phyloP scores from a whole-genome alignment of 1,284 basidiomycete species.

The Tilletiopsis washingtonensis region DNA sequence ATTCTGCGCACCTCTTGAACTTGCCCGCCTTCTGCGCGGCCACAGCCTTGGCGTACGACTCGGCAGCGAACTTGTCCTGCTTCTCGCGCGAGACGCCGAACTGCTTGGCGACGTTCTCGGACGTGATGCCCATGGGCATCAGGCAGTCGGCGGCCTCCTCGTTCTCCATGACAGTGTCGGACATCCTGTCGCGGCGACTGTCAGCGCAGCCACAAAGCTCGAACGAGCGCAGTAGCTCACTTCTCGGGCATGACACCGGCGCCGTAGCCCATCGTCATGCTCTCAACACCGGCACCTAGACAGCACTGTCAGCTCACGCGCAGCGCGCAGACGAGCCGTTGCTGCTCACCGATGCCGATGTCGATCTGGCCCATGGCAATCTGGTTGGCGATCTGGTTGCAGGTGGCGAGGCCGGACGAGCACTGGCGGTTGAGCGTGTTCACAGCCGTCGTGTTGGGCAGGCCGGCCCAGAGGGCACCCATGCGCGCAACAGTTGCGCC shows the following conservation, averaged over 20 bases:
- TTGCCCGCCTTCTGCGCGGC: conserved; percentile 78
- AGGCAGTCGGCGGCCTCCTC: conserved; percentile 83
- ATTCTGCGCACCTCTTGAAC: conserved; percentile 57
- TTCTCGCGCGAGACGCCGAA: conserved; percentile 64
- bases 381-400: conserved; percentile 83
- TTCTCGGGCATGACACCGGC: conserved; percentile 63
- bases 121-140: conserved; percentile 93
- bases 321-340: conserved; percentile 9
- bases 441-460: conserved; percentile 59
- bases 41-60: conserved; percentile 74
- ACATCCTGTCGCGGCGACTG: too few relatives aligned
- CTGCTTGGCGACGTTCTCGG: conserved; percentile 83
- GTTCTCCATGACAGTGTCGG: conserved; percentile 68
- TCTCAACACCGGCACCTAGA: conserved; percentile 89
- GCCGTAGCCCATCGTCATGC: conserved; percentile 67
- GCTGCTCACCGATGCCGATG: conserved; percentile 68
- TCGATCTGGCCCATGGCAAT: conserved; percentile 58
- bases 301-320: too few relatives aligned
- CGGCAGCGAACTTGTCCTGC: conserved; percentile 79
- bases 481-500: conserved; percentile 86
- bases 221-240: too few relatives aligned
- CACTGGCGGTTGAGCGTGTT: conserved; percentile 84
- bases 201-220: too few relatives aligned
- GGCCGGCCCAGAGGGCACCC: conserved; percentile 85
- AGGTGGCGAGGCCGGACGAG: conserved; percentile 79